These are phyloP conservation scores for Lachancea quebecensis DNA, from an alignment of 805 yeast genomes.

Conservation along the genomic window DNA sequence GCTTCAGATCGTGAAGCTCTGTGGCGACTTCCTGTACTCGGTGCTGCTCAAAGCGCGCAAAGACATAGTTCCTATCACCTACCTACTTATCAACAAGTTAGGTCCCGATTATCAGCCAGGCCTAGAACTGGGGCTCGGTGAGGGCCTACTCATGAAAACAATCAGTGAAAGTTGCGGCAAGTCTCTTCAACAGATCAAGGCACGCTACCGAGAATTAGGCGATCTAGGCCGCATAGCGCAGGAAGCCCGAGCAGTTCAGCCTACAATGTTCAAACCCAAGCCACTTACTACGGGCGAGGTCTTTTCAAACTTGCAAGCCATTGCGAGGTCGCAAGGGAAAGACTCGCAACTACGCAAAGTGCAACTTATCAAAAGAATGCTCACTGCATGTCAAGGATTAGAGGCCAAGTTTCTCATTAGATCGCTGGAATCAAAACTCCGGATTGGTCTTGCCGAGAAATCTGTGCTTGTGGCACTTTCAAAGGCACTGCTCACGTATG, in stretches of 20 bases:
- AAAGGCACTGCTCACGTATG: conserved; percentile 69
- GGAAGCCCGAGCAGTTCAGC: conserved; percentile 74
- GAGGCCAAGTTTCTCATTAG: conserved; percentile 91
- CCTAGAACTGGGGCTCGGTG: conserved; percentile 89
- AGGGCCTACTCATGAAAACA: conserved; percentile 79
- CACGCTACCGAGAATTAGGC: conserved; percentile 72
- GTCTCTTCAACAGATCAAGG: conserved; percentile 58
- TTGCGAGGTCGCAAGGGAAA: conserved; percentile 72
- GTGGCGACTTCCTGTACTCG: conserved; percentile 64
- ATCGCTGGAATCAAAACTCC: conserved; percentile 83
- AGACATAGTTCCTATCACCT: conserved; percentile 63
- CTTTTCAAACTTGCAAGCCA: conserved; percentile 63
- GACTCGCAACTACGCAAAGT: conserved; percentile 78
- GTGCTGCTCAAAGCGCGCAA: conserved; percentile 50
- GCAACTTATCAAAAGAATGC: conserved; percentile 69
- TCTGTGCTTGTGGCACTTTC: conserved; percentile 80
- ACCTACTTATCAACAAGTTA: conserved; percentile 76
- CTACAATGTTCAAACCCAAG: conserved; percentile 88
- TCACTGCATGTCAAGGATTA: conserved; percentile 75
- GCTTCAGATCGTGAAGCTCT: conserved; percentile 67
- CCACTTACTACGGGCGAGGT: conserved; percentile 69
- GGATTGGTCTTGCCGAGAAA: conserved; percentile 93
- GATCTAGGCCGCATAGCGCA: conserved; percentile 89
- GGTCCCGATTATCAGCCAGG: conserved; percentile 94
- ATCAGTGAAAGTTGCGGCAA: conserved; percentile 87